Evolutionary conservation across 768 basidiomycete genomes (phyloP), one percentile per base, ranked within the genome.

Genomic region (Gymnopilus dilepis): DNA sequence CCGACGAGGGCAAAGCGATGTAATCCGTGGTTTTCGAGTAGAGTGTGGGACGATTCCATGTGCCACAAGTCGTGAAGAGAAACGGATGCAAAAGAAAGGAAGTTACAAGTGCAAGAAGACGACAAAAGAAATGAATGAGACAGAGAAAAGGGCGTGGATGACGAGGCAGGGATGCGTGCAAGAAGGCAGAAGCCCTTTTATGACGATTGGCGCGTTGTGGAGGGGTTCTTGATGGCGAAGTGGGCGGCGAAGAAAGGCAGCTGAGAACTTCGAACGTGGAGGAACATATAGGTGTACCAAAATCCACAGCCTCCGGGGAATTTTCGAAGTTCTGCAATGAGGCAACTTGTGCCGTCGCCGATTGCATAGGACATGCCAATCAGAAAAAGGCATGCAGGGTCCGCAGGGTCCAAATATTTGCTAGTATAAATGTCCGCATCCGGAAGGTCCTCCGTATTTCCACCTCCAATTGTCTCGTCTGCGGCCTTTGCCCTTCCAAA

Each of bases 1-100:
- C 87, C 91, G 47, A 73, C 75, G 22, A 83, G 79, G 45, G 87
- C 87, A 34, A 85, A 87, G 50, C 73, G 74, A 64, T 88, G 85
- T 55, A 88, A 76, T 38, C 73, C 78, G 66, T 70, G 73, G 62
- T 77, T 76, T 54, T 78, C 75, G 64, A 75, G 70, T 51, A 72
- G 73, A 56, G 67, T 72, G 71, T 60, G 61, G 19, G 62, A 57
- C 40, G 61, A 54, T 50, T 63, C 62, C 73, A 74, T 74, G 53
- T 51, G 50, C 22, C 40, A 56, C 58, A 52, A n/a, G 62, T 42
- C 50, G 59, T 67, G 38, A 59, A 51, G 56, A 33, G 47, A 42
- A 6, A 41, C 19, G 26, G 22, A 56, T 42, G 9, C 38, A 48
- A 50, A 56, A 33, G 37, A 47, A 56, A 33, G 37, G 38, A 56